A percentile compares a stretch with the other conserved stretches of the same genome.
Evolutionary conservation across 768 basidiomycete genomes (phyloP).

Genomic region (Suillus subaureus): DNA sequence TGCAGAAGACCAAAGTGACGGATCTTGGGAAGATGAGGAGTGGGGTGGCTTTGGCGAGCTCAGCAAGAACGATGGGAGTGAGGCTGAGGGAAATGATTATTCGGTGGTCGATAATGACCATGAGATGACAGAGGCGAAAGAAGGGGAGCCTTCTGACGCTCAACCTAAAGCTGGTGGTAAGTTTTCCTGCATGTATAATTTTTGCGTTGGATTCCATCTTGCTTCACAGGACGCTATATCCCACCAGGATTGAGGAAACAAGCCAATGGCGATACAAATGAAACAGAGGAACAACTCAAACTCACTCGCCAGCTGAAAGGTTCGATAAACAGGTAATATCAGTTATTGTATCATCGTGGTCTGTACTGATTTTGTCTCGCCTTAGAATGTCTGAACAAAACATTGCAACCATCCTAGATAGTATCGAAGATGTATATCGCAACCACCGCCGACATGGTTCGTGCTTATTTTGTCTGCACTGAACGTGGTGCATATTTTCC

Average conservation of each 20-base stretch:
- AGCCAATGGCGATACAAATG: conserved; percentile 39
- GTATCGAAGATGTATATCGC: conserved; percentile 77
- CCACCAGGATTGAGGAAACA: conserved; percentile 75
- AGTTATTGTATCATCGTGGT: conserved; percentile 5
- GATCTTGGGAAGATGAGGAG: conserved; percentile 32
- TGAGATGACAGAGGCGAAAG: background rate
- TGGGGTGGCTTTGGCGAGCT: conserved; percentile 39
- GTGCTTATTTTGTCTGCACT: conserved; percentile 20
- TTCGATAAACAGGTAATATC: conserved; percentile 74
- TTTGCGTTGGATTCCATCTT: background rate
- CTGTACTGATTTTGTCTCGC: background rate
- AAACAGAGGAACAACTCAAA: conserved; percentile 48
- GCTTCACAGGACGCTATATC: conserved; percentile 58
- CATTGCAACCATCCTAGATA: conserved; percentile 70
- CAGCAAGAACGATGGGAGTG: background rate
- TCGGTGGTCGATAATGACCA: background rate
- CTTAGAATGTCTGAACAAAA: conserved; percentile 89
- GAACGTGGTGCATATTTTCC: background rate
- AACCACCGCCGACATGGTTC: conserved; percentile 77
- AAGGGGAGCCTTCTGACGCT: background rate
- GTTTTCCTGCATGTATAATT: background rate
- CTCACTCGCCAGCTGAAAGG: conserved; percentile 82
- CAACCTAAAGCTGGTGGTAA: background rate
- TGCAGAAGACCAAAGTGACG: background rate
- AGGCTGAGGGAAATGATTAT: conserved; percentile 27